Evolutionary conservation across 495 filamentous ascomycete species (phyloP), one percentile per base, ranked within the genome.

Genomic region (Massariosphaeria phaeospora): DNA sequence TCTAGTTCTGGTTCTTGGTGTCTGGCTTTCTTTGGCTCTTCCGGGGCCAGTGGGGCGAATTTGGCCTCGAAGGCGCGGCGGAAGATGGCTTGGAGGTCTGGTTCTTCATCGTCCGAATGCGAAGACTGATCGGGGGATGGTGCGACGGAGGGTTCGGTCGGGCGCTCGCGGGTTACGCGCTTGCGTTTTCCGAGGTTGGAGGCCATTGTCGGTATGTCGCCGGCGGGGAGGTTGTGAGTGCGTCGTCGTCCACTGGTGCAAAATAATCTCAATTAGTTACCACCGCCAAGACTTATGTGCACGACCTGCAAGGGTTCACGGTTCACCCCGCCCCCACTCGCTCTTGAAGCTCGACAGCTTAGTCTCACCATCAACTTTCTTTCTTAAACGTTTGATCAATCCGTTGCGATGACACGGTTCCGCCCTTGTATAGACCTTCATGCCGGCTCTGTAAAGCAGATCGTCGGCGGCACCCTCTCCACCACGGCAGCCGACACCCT

Each of bases 351-450:
- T 18, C 10, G 5, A 10, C 33, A 2, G 11, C 36, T n/a, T 9
- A n/a, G n/a, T 31, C 29, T 34, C 46, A 17, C 29, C 31, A 23
- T n/a, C 46, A 18, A 21, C 12, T 12, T 20, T 48, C 47, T 38
- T 20, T 43, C 25, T 24, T 7, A 4, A 33, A 13, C 23, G 11
- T 23, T 39, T 9, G n/a, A 40, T 52, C 52, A 49, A 33, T n/a
- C n/a, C n/a, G n/a, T n/a, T n/a, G n/a, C n/a, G 31, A 98, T 98
- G 93, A 96, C 94, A 2, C 79, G 82, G 65, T 98, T 97, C 69
- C 78, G 93, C 12, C 94, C 93, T 13, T 98, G 93, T 68, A 97
- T 98, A 69, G 93, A 98, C 72, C 79, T 98, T 24, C 93, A 98
- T 72, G 83, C 90, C 8, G 94, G 94, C 6, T 80, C 88, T 67